phyloP scores from a whole-genome alignment of 176 grass and related monocot genomes.

The Eleusine indica region DNA sequence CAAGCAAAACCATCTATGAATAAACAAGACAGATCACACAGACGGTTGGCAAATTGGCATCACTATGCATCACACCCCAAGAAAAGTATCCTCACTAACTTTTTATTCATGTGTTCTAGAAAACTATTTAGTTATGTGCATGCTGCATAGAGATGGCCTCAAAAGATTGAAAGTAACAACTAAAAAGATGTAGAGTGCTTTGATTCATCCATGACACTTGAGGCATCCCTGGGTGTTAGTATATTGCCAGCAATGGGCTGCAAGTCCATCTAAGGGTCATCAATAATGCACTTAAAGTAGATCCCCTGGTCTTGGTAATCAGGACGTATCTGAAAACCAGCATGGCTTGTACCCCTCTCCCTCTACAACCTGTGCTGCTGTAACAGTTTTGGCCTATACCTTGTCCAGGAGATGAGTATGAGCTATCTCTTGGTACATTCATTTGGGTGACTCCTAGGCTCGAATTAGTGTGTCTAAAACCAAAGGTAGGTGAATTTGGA shows the following conservation, averaged over 20 bases:
- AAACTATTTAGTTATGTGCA: not conserved
- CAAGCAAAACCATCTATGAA: not conserved
- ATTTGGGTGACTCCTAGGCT: slow-evolving; percentile 1
- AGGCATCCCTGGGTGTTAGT: slow-evolving; percentile 27
- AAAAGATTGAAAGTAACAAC: not conserved
- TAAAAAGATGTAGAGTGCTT: not conserved
- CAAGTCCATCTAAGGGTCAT: slow-evolving; percentile 50
- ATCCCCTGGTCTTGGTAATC: not conserved
- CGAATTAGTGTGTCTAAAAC: slow-evolving; percentile 3
- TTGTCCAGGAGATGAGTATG: slow-evolving; percentile 10
- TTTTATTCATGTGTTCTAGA: not conserved
- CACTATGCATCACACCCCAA: not conserved
- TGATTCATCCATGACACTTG: not conserved
- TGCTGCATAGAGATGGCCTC: not conserved
- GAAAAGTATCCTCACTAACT: too few relatives aligned
- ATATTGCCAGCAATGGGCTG: slow-evolving; percentile 44
- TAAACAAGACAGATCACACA: not conserved
- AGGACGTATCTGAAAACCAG: slow-evolving; percentile 6
- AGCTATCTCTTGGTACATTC: slow-evolving; percentile 15
- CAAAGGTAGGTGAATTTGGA: slow-evolving; percentile 30
- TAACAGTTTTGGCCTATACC: slow-evolving; percentile 33
- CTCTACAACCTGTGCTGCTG: slow-evolving; percentile 13
- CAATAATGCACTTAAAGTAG: slow-evolving; percentile 24
- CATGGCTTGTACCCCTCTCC: slow-evolving; percentile 4
- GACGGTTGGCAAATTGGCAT: not conserved